Evolutionary conservation across 192 early-diverging fungal species (phyloP).

Genomic region (Phlyctochytrium arcticum): DNA sequence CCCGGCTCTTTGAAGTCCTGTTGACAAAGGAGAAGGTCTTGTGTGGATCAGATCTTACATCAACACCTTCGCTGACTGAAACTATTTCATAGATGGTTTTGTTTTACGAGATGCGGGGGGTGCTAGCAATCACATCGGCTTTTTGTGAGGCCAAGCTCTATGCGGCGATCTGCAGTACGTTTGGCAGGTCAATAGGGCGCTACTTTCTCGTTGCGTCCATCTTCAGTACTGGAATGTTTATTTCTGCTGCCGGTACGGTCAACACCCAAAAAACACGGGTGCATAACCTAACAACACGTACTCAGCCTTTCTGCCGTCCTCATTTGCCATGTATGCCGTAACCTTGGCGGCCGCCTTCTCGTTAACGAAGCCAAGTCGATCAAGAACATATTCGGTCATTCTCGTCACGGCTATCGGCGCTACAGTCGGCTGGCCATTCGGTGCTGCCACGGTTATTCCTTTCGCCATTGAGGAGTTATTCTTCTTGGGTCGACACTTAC

Average conservation of each 20-base stretch:
- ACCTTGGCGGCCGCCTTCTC: slow-evolving; percentile 70
- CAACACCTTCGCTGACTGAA: too few relatives aligned
- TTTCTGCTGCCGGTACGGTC: slow-evolving; percentile 73
- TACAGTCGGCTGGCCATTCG: slow-evolving; percentile 84
- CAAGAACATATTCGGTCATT: slow-evolving; percentile 53
- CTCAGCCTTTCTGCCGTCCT: slow-evolving; percentile 78
- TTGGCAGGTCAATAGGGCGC: slow-evolving; percentile 63
- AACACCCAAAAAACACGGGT: neutral
- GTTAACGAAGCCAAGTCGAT: slow-evolving; percentile 51
- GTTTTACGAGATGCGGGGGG: slow-evolving; percentile 69
- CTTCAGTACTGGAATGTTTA: slow-evolving; percentile 82
- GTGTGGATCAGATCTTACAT: too few relatives aligned
- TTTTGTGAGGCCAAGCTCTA: slow-evolving; percentile 70
- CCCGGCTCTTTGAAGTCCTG: slow-evolving; percentile 17
- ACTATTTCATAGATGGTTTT: slow-evolving; percentile 15
- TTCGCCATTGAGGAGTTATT: slow-evolving; percentile 71
- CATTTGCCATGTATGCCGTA: slow-evolving; percentile 87
- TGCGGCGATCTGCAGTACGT: slow-evolving; percentile 50
- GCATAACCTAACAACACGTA: neutral
- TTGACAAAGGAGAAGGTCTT: slow-evolving; percentile 21
- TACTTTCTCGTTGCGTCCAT: slow-evolving; percentile 61
- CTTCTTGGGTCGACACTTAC: slow-evolving; percentile 33
- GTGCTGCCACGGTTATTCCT: slow-evolving; percentile 67
- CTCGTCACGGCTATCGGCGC: slow-evolving; percentile 61
- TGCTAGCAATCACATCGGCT: slow-evolving; percentile 59